Conservation (phyloP, 1,284 basidiomycete species). For the Cutaneotrichosporon dermatis region DNA sequence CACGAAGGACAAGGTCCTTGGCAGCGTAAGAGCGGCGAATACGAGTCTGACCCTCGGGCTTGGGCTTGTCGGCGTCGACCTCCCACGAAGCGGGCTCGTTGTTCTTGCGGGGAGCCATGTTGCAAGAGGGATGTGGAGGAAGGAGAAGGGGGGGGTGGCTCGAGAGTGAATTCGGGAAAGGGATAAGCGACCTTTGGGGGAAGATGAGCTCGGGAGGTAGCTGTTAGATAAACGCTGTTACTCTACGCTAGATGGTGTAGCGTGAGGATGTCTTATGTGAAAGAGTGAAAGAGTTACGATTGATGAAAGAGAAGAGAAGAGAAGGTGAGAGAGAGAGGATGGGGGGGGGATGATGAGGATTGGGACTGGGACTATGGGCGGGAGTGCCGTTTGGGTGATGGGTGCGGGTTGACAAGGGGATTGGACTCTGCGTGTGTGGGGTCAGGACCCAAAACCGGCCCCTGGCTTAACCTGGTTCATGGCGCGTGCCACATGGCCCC, state of each 20-base stretch:
- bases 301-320: background rate
- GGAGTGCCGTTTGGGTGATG: background rate
- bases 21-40: slow-evolving; percentile 64
- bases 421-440: no score
- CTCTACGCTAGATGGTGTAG: no score
- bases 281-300: no score
- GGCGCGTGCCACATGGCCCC: no score
- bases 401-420: no score
- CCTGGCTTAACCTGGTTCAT: no score
- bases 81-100: slow-evolving; percentile 50
- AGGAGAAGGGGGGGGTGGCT: background rate
- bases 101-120: slow-evolving; percentile 49
- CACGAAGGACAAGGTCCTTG: slow-evolving; percentile 64
- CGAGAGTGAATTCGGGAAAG: background rate
- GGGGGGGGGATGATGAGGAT: background rate
- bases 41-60: slow-evolving; percentile 58
- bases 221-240: no score
- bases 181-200: no score
- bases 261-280: no score
- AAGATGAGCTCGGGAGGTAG: no score
- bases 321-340: background rate
- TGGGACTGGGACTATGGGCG: background rate
- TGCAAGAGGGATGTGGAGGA: background rate
- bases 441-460: no score
- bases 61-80: slow-evolving; percentile 50